A percentile compares a stretch with the other conserved stretches of the same genome.
Conservation (phyloP, 2,329 filamentous ascomycete species). For the Berkeleyomyces basicola region DNA sequence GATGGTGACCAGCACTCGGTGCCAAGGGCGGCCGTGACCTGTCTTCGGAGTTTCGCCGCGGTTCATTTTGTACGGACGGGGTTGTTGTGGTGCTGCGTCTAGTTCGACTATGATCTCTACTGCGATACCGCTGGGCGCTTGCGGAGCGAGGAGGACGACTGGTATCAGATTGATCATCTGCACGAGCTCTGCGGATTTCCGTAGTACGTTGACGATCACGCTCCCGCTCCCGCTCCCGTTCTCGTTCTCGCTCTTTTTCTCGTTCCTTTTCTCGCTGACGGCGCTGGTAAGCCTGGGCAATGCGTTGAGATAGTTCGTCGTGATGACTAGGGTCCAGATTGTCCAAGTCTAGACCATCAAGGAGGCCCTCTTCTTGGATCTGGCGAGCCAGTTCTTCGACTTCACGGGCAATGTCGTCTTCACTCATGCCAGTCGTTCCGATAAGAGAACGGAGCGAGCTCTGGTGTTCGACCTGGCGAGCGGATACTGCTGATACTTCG, state of each 20-base stretch:
- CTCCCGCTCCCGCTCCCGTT: slow-evolving; percentile 8
- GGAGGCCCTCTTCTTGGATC: slow-evolving; percentile 70
- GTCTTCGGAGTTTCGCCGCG: slow-evolving; percentile 30
- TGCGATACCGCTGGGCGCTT: slow-evolving; percentile 15
- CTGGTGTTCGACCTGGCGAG: slow-evolving; percentile 66
- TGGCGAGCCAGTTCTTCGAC: slow-evolving; percentile 82
- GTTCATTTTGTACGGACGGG: slow-evolving; percentile 1
- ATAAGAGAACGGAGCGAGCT: slow-evolving; percentile 74
- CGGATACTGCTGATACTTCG: slow-evolving; percentile 10
- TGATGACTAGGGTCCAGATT: slow-evolving; percentile 72
- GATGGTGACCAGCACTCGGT: slow-evolving; percentile 25
- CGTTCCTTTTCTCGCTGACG: slow-evolving; percentile 42
- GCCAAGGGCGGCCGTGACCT: slow-evolving; percentile 35
- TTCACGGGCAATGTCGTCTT: slow-evolving; percentile 67
- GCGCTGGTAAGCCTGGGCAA: slow-evolving; percentile 73
- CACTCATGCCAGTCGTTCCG: slow-evolving; percentile 60
- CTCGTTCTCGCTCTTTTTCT: slow-evolving; percentile 16
- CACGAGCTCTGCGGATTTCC: not conserved
- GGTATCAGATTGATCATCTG: not conserved
- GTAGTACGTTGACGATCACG: slow-evolving; percentile 2
- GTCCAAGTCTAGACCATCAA: slow-evolving; percentile 78
- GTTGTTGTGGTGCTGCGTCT: not conserved
- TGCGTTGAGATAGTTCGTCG: slow-evolving; percentile 77
- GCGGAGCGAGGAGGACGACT: slow-evolving; percentile 18
- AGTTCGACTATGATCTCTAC: slow-evolving; percentile 16